Base-by-base conservation (phyloP, 1,139 yeast species). In the Eremothecium cymbalariae region DNA sequence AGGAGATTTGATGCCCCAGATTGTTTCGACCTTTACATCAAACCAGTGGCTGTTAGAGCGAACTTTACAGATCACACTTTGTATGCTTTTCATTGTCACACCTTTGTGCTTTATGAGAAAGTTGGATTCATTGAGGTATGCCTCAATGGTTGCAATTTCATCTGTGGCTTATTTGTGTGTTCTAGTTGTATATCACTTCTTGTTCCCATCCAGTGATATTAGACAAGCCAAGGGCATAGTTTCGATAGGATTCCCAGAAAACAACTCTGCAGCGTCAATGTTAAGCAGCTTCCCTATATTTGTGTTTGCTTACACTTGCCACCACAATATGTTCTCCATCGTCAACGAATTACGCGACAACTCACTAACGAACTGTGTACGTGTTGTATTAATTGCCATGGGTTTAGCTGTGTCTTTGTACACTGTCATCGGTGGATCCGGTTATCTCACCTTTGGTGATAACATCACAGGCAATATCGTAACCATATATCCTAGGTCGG, bases 251-350 rank as follows among this genome's bases (percentile, higher is more conserved):
- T 44, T 51, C 9, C 74, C 75, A 1, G 43, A 45, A 13, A 53
- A 62, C 5, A 44, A 51, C 6, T 41, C 60, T 1, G 28, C 36
- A 16, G 42, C 48, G 4, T 53, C 67, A 3, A 52, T 65, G 19
- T 50, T 70, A 28, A 55, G 68, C 4, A 62, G 80, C 25, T 76
- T 80, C 57, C 86, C 88, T 2, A 77, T 80, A 34, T 75, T 79
- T 51, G 84, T 80, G 18, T 80, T 80, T 63, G 85, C 88, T 2
- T 80, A 78, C 56, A 80, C 90, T 2, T 80, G 88, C 51, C 90
- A 80, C 55, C 88, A 80, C 56, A 80, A 80, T 54, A 77, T 77
- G 78, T 78, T 80, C 56, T 78, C 86, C 4, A 71, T 80, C 30
- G 74, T 79, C 43, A 79, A 79, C 51, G 88, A 80, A 53, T 63